Conservation (phyloP, 164 flowering plant species). For the Buxus sempervirens region DNA sequence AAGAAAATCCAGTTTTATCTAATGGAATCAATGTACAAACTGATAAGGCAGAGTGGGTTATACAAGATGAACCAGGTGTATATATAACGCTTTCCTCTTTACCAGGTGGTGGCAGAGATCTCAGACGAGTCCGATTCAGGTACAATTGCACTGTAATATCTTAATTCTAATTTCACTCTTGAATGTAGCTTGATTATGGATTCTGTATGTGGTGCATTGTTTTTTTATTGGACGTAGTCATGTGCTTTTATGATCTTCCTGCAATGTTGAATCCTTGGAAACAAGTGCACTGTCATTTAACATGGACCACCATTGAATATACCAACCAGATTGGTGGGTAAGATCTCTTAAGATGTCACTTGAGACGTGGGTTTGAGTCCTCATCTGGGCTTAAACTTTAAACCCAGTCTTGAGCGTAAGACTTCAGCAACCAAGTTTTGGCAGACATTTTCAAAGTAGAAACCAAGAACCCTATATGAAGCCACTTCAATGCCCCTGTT, state of each 20-base stretch:
- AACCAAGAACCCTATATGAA: too few relatives aligned
- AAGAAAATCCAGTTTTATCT: constrained; percentile 16
- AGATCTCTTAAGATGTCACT: too few relatives aligned
- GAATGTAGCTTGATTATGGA: background rate
- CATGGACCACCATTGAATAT: background rate
- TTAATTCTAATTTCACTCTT: background rate
- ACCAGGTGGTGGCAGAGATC: constrained; percentile 66
- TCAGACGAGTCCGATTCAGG: constrained; percentile 94
- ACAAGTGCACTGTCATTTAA: background rate
- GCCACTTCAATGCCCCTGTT: too few relatives aligned
- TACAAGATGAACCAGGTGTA: constrained; percentile 85
- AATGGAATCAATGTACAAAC: constrained; percentile 37
- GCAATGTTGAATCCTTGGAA: background rate
- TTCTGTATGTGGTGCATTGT: background rate
- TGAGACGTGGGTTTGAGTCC: too few relatives aligned
- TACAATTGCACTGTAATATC: constrained; percentile 18
- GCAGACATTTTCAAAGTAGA: too few relatives aligned
- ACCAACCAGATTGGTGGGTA: too few relatives aligned
- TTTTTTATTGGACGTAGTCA: background rate
- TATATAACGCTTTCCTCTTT: constrained; percentile 58
- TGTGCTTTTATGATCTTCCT: background rate
- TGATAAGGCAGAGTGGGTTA: constrained; percentile 50
- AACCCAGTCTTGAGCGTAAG: too few relatives aligned
- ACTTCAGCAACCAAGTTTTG: too few relatives aligned
- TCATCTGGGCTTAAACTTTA: too few relatives aligned